Evolutionary conservation across 192 early-diverging fungal species (phyloP), one percentile per base, ranked within the genome.

Genomic region (Coemansia sp.): DNA sequence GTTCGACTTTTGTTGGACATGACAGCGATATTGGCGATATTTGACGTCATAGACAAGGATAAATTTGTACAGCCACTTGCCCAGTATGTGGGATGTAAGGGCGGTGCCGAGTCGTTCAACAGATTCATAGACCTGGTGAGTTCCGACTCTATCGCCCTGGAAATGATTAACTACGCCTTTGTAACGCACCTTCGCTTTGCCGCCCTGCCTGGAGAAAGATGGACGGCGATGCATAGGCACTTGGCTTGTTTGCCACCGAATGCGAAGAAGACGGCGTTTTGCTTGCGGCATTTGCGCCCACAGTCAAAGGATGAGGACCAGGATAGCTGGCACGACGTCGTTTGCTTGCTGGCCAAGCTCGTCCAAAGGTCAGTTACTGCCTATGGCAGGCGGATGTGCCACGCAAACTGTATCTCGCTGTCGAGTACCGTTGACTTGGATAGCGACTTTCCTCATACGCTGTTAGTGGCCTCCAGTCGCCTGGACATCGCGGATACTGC

Each of bases 341-440:
- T 77, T 6, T 33, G 63, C 21, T 3, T 70, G 6, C 67, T 83
- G 9, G 10, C 53, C 9, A 43, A 46, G 59, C 69, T 83, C 14
- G 75, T 72, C 11, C 75, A 83, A 69, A 61, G 75, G 16, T 46
- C 71, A 0, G 55, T 68, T 35, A 58, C 64, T 16, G 71, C 71
- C 1, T 82, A 53, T 50, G 46, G 47, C 38, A 67, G 67, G 37
- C 74, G 79, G 9, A 39, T 82, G 44, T 76, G 71, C 53, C 43
- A 19, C 3, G 68, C 38, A 2, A 82, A 82, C 57, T 17, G 33
- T 16, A 33, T 39, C 2, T 6, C 35, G 42, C 43, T 7, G 10
- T 39, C 50, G 16, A 19, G 38, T 7, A 2, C 47, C 10, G 39
- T 55, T 26, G 11, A 23, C 9, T 38, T 23, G 19, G 58, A 37